Evolutionary conservation across 352 stramenopile species (phyloP), one percentile per base, ranked within the genome.

Genomic region (Phytophthora sansomeana): DNA sequence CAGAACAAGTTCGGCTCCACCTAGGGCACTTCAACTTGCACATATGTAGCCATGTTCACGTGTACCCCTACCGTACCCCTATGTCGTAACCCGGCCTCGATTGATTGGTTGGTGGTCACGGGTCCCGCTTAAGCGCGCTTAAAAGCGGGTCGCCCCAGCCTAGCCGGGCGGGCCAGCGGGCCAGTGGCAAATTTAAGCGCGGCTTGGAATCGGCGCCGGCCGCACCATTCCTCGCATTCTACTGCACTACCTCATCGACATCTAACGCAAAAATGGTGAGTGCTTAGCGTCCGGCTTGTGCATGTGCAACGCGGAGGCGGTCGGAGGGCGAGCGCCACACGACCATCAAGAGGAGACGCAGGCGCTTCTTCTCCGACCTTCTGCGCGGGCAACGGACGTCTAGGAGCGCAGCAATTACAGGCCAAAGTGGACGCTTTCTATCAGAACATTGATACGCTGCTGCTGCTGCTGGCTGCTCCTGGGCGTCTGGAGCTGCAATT

Each of bases 221-320:
- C 28, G 49, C 58, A 51, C 78, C 75, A 81, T 74, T 87, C 63
- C 73, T 74, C 58, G 60, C 66, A 69, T 89, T 85, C 72, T 79
- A 78, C 69, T 85, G 71, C 84, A 90, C 81, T 88, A 91, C 80
- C 79, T 93, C 84, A 91, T 93, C 82, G 80, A 91, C 82, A 85
- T 87, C 77, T 90, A 74, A 85, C 71, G 73, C 71, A 85, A 90
- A 88, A 85, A 90, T 90, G 81, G 81, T 90, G 79, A 75, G 78
- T 42, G 33, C 19, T 11, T 21, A 58, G 55, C 14, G 29, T 63
- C 33, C 41, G 13, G 17, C 9, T 16, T 56, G 41, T 58, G 46
- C 35, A 28, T n/a, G 5, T 48, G 35, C 21, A 30, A 19, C 36
- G 42, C 38, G 26, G 43, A 5, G 46, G 53, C 24, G 9, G 14